Percentiles rank a stretch among this genome's conserved stretches.
phyloP scores from a whole-genome alignment of 2,329 filamentous ascomycete species.

The Aspergillus felis region DNA sequence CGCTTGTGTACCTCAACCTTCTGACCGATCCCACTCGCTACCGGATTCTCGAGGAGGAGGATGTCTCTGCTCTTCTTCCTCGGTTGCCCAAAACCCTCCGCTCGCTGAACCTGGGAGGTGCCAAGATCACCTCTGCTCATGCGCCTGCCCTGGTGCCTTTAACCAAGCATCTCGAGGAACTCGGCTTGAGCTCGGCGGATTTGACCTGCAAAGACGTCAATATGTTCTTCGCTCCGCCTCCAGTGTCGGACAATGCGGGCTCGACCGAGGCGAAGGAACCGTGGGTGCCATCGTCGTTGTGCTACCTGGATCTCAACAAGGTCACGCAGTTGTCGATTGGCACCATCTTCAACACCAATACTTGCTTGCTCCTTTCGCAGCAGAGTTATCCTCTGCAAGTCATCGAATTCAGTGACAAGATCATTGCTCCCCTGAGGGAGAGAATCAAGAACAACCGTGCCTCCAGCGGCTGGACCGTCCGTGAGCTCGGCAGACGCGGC shows the following conservation, averaged over 20 bases:
- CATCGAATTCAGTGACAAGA: slow-evolving; percentile 68
- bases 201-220: slow-evolving; percentile 64
- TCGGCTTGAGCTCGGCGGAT: slow-evolving; percentile 65
- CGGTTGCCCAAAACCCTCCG: slow-evolving; percentile 63
- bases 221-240: slow-evolving; percentile 49
- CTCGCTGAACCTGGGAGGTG: slow-evolving; percentile 73
- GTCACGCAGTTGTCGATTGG: slow-evolving; percentile 55
- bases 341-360: slow-evolving; percentile 54
- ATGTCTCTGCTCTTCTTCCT: slow-evolving; percentile 63
- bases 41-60: slow-evolving; percentile 63
- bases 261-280: slow-evolving; percentile 28
- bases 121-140: slow-evolving; percentile 63
- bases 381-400: slow-evolving; percentile 68
- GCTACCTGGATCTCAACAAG: slow-evolving; percentile 74
- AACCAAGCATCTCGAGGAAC: slow-evolving; percentile 70
- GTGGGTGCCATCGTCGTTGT: slow-evolving; percentile 59
- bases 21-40: slow-evolving; percentile 68
- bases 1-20: slow-evolving; percentile 68
- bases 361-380: slow-evolving; percentile 55
- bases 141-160: slow-evolving; percentile 61
- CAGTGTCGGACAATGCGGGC: not conserved
- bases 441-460: slow-evolving; percentile 51
- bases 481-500: slow-evolving; percentile 64
- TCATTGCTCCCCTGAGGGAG: slow-evolving; percentile 62
- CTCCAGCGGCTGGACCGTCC: slow-evolving; percentile 66